A percentile compares a stretch with the other conserved stretches of the same genome.
phyloP scores from a whole-genome alignment of 1,284 basidiomycete species.

The Fomitiporia mediterranea region DNA sequence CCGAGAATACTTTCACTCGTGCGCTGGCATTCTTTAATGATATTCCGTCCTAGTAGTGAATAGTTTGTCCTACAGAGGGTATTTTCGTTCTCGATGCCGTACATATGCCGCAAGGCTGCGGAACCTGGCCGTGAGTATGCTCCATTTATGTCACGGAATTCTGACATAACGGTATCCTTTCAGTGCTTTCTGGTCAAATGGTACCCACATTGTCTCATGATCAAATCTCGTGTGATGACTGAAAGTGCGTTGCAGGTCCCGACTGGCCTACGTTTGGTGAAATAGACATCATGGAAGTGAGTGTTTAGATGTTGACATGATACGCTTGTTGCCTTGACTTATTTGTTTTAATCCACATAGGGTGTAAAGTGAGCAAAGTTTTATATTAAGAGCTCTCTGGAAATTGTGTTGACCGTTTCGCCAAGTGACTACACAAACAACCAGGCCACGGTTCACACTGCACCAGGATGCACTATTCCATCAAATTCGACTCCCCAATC shows the following conservation, averaged over 20 bases:
- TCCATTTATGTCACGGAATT: not conserved
- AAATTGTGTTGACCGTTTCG: conserved; percentile 26
- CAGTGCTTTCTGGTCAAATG: conserved; percentile 49
- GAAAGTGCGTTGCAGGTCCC: conserved; percentile 44
- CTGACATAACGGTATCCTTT: not conserved
- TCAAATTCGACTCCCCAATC: conserved; percentile 40
- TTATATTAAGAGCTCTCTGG: not conserved
- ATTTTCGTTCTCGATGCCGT: conserved; percentile 77
- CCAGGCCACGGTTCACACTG: conserved; percentile 78
- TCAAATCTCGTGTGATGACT: too few relatives aligned
- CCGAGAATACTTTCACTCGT: conserved; percentile 49
- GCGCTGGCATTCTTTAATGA: conserved; percentile 8
- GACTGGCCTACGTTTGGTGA: conserved; percentile 76
- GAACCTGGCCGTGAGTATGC: conserved; percentile 64
- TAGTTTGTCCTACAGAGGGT: conserved; percentile 45
- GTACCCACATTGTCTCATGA: too few relatives aligned
- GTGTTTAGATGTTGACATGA: too few relatives aligned
- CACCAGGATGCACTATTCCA: conserved; percentile 62
- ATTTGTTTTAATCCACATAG: conserved; percentile 22
- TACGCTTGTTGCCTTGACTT: too few relatives aligned
- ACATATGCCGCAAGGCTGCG: conserved; percentile 92
- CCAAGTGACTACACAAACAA: conserved; percentile 71
- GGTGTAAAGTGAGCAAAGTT: conserved; percentile 5
- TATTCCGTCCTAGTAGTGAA: too few relatives aligned
- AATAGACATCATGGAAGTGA: conserved; percentile 80